Evolutionary conservation across 352 stramenopile genomes (phyloP).

Genomic region (Phytophthora cajani): DNA sequence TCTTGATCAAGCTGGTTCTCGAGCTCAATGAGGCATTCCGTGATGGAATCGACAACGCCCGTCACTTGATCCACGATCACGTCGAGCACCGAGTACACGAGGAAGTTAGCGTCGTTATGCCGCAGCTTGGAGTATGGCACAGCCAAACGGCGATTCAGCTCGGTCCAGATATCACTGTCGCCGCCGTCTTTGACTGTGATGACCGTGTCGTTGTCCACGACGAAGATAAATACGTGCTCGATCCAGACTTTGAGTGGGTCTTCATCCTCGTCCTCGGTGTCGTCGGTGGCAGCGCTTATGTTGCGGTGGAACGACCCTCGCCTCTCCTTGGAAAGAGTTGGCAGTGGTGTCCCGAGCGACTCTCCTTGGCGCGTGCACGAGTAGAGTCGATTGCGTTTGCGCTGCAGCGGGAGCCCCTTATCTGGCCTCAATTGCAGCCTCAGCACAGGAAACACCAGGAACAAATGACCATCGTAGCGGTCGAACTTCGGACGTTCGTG

Average conservation of each 20-base stretch:
- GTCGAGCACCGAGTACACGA: constrained; percentile 88
- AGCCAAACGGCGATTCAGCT: constrained; percentile 74
- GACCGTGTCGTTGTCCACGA: constrained; percentile 83
- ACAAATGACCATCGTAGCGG: constrained; percentile 84
- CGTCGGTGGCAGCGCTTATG: constrained; percentile 24
- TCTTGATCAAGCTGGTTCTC: constrained; percentile 73
- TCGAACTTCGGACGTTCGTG: constrained; percentile 89
- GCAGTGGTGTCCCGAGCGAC: constrained; percentile 27
- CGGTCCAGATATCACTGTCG: constrained; percentile 72
- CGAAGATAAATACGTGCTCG: constrained; percentile 85
- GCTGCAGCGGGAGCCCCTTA: constrained; percentile 40
- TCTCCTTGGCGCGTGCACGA: constrained; percentile 12
- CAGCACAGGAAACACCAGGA: constrained; percentile 85
- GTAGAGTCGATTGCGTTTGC: constrained; percentile 41
- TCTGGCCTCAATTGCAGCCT: constrained; percentile 67
- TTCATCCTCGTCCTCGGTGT: constrained; percentile 48
- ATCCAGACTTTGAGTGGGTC: constrained; percentile 82
- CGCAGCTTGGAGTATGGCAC: constrained; percentile 90
- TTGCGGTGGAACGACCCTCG: constrained; percentile 30
- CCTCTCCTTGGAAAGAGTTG: constrained; percentile 58
- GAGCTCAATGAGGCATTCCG: constrained; percentile 78
- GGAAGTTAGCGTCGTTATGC: constrained; percentile 89
- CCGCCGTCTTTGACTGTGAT: constrained; percentile 85
- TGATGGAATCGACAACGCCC: constrained; percentile 77
- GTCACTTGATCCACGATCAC: constrained; percentile 89